Evolutionary conservation across 352 stramenopile genomes (phyloP), one percentile per base, ranked within the genome.

Genomic region (Globisporangium nodosum): DNA sequence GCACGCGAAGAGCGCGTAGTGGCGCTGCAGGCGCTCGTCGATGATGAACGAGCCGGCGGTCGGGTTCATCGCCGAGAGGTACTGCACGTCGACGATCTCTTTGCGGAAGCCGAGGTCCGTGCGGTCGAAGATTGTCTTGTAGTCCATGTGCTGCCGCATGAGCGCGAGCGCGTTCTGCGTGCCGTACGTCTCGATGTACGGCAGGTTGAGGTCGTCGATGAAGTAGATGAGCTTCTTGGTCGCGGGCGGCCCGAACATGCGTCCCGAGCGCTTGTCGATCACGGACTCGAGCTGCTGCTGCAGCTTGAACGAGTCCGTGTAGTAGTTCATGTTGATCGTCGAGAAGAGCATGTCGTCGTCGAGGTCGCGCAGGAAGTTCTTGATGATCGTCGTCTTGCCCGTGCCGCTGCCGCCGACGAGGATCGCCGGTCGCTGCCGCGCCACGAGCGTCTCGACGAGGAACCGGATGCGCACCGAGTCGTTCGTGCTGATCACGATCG

Each of bases 311-410:
- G 90, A 98, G 65, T 97, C 90, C 3, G 90, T 98, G 74, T 97
- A 98, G 74, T 98, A 98, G 61, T 96, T 98, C 95, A 98, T 98
- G 71, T 98, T 97, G 71, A 99, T 98, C 62, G 87, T 98, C 53
- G 93, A 97, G 69, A 90, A 97, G 33, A 98, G 73, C 78, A 99
- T 97, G 53, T 97, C 90, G 50, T 98, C 96, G 49, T 94, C 81
- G 0, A 90, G 47, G 63, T 86, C 87, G 3, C 87, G 81, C 18
- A 97, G 70, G 66, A 98, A 99, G 53, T 98, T 97, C 67, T 98
- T 97, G 48, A 98, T 85, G 51, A 98, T 98, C 33, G 94, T 96
- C 20, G 96, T 98, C 68, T 99, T 99, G 18, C 96, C 96, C n/a
- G 94, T 98, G 15, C 96, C 96, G 43, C 93, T 96, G 27, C 93